Conservation (phyloP, 106 monocot species). For the Dioscorea dumetorum region DNA sequence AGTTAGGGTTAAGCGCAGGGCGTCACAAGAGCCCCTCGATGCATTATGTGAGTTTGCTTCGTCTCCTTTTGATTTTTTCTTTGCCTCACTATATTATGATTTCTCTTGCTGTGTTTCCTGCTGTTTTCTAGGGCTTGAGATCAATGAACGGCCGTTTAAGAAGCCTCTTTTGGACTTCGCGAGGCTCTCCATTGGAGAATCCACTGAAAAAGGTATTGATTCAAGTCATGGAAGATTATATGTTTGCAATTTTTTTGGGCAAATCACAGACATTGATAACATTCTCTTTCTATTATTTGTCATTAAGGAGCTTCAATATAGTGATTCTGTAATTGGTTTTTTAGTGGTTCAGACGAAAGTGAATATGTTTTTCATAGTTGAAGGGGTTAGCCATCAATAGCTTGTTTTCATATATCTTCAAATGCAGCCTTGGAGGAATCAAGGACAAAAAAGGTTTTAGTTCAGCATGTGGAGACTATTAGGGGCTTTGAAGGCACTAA, state of each 20-base stretch:
- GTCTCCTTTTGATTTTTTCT: too few relatives aligned
- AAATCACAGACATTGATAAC: not conserved
- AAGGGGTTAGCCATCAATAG: too few relatives aligned
- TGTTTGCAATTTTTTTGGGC: not conserved
- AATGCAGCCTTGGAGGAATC: slow-evolving; percentile 21
- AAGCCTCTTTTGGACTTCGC: not conserved
- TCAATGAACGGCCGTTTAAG: slow-evolving; percentile 47
- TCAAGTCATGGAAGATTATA: not conserved
- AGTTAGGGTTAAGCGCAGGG: slow-evolving; percentile 71
- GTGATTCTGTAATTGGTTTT: too few relatives aligned
- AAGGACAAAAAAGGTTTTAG: slow-evolving; percentile 38
- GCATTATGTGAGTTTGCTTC: slow-evolving; percentile 48
- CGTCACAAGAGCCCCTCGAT: slow-evolving; percentile 41
- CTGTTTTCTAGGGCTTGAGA: slow-evolving; percentile 54
- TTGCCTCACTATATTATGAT: too few relatives aligned
- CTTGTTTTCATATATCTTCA: not conserved
- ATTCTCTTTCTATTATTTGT: not conserved
- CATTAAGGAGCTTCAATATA: not conserved
- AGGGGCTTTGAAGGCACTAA: slow-evolving; percentile 30
- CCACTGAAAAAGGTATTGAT: slow-evolving; percentile 16
- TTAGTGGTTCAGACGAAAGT: too few relatives aligned
- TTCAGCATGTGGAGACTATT: slow-evolving; percentile 69
- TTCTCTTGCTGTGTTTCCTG: not conserved
- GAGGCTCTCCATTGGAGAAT: slow-evolving; percentile 38
- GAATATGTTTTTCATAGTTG: too few relatives aligned